A percentile compares a stretch with the other conserved stretches of the same genome.
phyloP scores from a whole-genome alignment of 257 asterid genomes.

The Solanum tarijense region DNA sequence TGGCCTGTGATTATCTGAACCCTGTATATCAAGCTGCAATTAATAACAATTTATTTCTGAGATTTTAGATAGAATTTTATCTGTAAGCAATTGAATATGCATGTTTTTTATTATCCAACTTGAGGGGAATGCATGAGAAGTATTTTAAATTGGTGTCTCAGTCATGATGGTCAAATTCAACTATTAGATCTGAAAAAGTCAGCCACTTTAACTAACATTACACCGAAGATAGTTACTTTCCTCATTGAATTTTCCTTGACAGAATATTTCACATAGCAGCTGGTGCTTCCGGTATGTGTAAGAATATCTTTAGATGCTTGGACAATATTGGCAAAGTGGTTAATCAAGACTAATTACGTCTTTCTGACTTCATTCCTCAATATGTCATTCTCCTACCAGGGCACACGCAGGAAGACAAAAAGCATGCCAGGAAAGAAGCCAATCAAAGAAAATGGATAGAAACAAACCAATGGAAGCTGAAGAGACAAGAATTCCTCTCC shows the following conservation, averaged over 20 bases:
- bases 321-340: background rate
- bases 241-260: background rate
- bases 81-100: background rate
- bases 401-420: background rate
- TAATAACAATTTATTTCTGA: background rate
- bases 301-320: background rate
- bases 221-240: background rate
- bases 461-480: slow-evolving; percentile 52
- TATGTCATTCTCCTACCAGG: background rate
- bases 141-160: background rate
- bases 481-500: slow-evolving; percentile 73
- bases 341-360: background rate
- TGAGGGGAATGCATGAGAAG: background rate
- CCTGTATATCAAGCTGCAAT: background rate
- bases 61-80: background rate
- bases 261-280: background rate
- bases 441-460: background rate
- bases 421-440: background rate
- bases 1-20: background rate
- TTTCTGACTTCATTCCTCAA: background rate
- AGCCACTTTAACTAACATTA: background rate
- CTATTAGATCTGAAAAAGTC: background rate
- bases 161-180: background rate
- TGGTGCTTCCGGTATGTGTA: background rate
- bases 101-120: background rate